Evolutionary conservation across 164 flowering plant species (phyloP).

Genomic region (Stephania japonica): DNA sequence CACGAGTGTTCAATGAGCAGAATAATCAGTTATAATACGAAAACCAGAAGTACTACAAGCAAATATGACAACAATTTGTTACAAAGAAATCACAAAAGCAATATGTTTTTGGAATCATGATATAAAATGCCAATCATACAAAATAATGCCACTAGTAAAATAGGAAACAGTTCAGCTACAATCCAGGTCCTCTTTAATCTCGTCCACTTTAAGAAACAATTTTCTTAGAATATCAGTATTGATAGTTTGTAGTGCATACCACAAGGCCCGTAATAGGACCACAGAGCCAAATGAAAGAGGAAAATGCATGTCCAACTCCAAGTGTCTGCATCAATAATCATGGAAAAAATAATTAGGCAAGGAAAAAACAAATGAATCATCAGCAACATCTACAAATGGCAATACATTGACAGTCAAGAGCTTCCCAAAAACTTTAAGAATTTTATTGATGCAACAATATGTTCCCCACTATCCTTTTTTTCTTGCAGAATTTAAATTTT

Average conservation of each 20-base stretch:
- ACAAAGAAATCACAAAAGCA: background rate
- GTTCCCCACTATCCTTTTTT: too few relatives aligned
- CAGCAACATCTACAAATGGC: background rate
- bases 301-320: constrained; percentile 90
- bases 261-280: constrained; percentile 99
- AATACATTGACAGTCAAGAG: too few relatives aligned
- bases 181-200: background rate
- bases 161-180: background rate
- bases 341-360: constrained; percentile 5
- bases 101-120: background rate
- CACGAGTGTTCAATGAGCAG: background rate
- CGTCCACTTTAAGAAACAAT: background rate
- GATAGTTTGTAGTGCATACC: constrained; percentile 48
- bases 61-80: background rate
- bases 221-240: background rate
- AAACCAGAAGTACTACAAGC: background rate
- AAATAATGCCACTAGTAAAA: background rate
- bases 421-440: too few relatives aligned
- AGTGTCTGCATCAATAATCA: constrained; percentile 73
- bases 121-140: background rate
- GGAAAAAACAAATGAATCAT: background rate
- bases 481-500: too few relatives aligned
- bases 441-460: background rate
- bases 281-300: constrained; percentile 98
- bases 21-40: background rate